Conservation (phyloP, 768 basidiomycete species). For the Lyophyllum semitale region DNA sequence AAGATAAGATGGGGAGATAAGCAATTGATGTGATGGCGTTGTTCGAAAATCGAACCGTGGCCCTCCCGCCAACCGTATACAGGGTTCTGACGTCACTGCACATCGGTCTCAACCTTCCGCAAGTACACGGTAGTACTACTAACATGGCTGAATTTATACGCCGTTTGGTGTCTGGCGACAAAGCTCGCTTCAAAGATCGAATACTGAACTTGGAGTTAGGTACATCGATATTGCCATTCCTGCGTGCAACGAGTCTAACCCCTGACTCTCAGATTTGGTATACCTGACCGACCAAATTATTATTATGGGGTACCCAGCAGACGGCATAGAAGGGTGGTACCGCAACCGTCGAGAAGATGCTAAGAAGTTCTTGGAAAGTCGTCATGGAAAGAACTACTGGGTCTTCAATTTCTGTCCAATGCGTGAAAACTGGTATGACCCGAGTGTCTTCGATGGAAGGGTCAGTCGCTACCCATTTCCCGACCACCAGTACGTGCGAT, state of each 20-base stretch:
- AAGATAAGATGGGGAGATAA: too few relatives aligned
- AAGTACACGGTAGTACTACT: too few relatives aligned
- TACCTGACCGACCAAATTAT: slow-evolving; percentile 77
- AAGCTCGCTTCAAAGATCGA: slow-evolving; percentile 74
- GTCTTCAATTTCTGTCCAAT: slow-evolving; percentile 89
- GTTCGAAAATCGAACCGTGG: too few relatives aligned
- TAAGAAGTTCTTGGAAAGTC: slow-evolving; percentile 69
- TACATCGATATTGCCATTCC: slow-evolving; percentile 17
- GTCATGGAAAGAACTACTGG: slow-evolving; percentile 80
- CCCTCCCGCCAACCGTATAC: too few relatives aligned
- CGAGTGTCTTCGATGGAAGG: slow-evolving; percentile 66
- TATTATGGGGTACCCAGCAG: slow-evolving; percentile 84
- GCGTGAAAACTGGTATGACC: slow-evolving; percentile 78
- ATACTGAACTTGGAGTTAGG: slow-evolving; percentile 71
- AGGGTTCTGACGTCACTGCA: too few relatives aligned
- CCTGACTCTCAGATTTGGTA: slow-evolving; percentile 44
- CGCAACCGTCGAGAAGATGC: slow-evolving; percentile 79
- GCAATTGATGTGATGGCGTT: too few relatives aligned
- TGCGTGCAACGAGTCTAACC: not conserved
- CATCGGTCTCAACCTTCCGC: too few relatives aligned
- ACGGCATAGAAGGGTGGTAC: slow-evolving; percentile 77
- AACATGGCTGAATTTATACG: slow-evolving; percentile 67
- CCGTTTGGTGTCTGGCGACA: slow-evolving; percentile 79
- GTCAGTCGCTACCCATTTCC: slow-evolving; percentile 89
- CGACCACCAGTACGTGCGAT: slow-evolving; percentile 75